A percentile compares a stretch with the other conserved stretches of the same genome.
phyloP scores from a whole-genome alignment of 2,329 filamentous ascomycete species.

The Cercospora zeae-maydis region DNA sequence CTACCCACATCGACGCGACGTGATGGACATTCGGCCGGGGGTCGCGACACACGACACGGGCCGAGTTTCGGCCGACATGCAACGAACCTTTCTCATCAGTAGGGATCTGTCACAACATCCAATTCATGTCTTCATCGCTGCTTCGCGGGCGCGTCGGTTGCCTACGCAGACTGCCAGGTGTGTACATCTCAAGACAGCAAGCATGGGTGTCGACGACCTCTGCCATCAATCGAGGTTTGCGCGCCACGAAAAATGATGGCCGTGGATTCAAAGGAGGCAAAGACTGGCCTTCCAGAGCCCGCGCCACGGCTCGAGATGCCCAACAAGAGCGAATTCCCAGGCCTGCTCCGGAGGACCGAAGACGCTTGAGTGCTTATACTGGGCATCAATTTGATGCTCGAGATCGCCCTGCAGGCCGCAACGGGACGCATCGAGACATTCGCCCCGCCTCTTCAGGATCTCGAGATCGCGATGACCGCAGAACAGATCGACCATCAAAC shows the following conservation, averaged over 20 bases:
- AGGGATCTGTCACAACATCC: not conserved
- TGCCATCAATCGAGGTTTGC: slow-evolving; percentile 66
- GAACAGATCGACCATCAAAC: not conserved
- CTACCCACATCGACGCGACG: not conserved
- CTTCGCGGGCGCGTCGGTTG: slow-evolving; percentile 15
- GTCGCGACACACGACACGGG: not conserved
- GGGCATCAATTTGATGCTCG: not conserved
- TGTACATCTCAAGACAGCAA: not conserved
- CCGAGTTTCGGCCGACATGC: not conserved
- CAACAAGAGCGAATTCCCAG: not conserved
- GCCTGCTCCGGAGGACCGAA: not conserved
- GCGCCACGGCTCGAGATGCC: slow-evolving; percentile 1
- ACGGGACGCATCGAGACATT: not conserved
- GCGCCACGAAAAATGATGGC: slow-evolving; percentile 33
- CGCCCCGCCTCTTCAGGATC: not conserved
- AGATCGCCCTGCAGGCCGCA: not conserved
- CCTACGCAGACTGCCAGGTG: slow-evolving; percentile 9
- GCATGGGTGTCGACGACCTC: slow-evolving; percentile 57
- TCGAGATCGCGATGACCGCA: not conserved
- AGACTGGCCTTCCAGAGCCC: slow-evolving; percentile 11
- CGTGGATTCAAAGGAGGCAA: slow-evolving; percentile 16
- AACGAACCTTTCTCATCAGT: not conserved
- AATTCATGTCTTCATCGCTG: slow-evolving; percentile 12
- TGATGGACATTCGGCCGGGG: not conserved
- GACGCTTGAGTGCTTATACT: slow-evolving; percentile 8